A percentile compares a stretch with the other conserved stretches of the same genome.
phyloP scores from a whole-genome alignment of 1,284 basidiomycete genomes.

The Sporisorium iseilematis-ciliati region DNA sequence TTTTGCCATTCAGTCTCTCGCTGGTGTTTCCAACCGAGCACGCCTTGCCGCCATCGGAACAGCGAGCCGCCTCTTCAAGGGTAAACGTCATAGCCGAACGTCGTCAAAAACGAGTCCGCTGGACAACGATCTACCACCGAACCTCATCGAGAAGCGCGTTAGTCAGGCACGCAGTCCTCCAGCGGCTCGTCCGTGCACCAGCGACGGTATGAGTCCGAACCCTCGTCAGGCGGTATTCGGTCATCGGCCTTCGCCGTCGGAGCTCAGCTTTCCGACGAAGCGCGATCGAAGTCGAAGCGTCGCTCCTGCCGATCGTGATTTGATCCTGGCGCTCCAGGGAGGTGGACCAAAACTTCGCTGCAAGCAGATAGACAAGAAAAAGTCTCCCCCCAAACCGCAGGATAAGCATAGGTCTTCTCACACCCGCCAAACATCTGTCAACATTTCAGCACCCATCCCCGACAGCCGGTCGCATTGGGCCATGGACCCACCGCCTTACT shows the following conservation, averaged over 20 bases:
- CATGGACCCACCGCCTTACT: constrained; percentile 23
- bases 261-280: constrained; percentile 5
- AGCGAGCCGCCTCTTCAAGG: constrained; percentile 42
- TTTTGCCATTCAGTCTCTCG: neutral
- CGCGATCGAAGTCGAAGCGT: neutral
- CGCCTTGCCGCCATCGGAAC: constrained; percentile 39
- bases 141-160: neutral
- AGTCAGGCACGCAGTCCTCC: neutral
- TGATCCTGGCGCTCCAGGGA: constrained; percentile 26
- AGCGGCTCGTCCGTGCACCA: constrained; percentile 6
- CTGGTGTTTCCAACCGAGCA: constrained; percentile 18
- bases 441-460: neutral
- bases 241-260: constrained; percentile 27
- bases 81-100: constrained; percentile 17
- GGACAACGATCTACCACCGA: neutral
- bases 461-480: constrained; percentile 1
- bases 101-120: constrained; percentile 2
- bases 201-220: constrained; percentile 18
- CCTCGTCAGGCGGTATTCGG: constrained; percentile 35
- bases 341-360: constrained; percentile 1
- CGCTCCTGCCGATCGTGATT: constrained; percentile 13
- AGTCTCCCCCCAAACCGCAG: neutral
- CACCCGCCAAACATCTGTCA: neutral
- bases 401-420: neutral
- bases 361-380: constrained; percentile 21